A percentile compares a stretch with the other conserved stretches of the same genome.
Conservation (phyloP, 331 rosid genomes). For the Spiraea crenata region DNA sequence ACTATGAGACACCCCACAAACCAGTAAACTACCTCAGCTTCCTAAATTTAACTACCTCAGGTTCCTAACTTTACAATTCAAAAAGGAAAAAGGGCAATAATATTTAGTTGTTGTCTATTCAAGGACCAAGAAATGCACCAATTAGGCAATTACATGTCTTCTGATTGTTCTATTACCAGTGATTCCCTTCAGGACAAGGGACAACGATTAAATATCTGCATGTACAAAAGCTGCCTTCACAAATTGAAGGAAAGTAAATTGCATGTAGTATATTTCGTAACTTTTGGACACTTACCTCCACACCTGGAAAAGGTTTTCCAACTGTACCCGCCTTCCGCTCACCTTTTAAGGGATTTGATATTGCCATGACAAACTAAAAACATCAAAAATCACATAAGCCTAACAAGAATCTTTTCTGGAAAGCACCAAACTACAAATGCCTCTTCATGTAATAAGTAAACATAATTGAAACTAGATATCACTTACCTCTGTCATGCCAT, state of each 20-base stretch:
- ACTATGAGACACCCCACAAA: background rate
- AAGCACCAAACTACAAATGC: slow-evolving; percentile 7
- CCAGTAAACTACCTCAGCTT: background rate
- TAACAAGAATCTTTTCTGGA: background rate
- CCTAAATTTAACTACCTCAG: background rate
- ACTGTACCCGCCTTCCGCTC: slow-evolving; percentile 85
- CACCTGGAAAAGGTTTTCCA: slow-evolving; percentile 91
- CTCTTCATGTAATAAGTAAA: background rate
- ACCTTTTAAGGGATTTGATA: slow-evolving; percentile 89
- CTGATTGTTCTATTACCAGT: background rate
- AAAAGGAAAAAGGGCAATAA: background rate
- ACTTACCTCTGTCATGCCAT: slow-evolving; percentile 95
- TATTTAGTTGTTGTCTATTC: background rate
- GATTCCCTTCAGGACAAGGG: background rate
- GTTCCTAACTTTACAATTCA: background rate
- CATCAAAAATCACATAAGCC: slow-evolving; percentile 24
- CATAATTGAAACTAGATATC: slow-evolving; percentile 25
- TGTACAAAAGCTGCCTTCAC: background rate
- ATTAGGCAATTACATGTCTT: background rate
- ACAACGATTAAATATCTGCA: background rate
- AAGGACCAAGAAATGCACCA: background rate
- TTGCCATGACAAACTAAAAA: slow-evolving; percentile 88
- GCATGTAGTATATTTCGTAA: background rate
- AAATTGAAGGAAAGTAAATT: background rate
- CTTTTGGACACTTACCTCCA: slow-evolving; percentile 59